These are phyloP conservation scores for Picochlorum sp. DNA, from an alignment of 139 green algal genomes.

Conservation along the genomic window DNA sequence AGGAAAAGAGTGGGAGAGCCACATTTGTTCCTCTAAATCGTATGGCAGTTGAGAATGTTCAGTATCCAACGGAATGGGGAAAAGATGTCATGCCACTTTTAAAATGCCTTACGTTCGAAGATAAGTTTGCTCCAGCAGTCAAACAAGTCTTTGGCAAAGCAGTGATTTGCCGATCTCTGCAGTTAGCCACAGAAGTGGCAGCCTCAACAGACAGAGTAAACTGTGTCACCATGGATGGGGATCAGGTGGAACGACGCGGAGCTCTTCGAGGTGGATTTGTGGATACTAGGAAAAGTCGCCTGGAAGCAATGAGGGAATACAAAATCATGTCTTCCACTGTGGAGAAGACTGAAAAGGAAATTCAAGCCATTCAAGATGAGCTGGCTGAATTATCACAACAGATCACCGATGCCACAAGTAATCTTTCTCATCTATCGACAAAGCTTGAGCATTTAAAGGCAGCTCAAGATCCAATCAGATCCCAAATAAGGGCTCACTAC, in stretches of 20 bases:
- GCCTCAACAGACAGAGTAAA: constrained; percentile 37
- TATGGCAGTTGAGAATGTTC: constrained; percentile 18
- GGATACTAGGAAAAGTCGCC: constrained; percentile 32
- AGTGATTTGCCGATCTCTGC: constrained; percentile 54
- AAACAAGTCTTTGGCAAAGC: constrained; percentile 65
- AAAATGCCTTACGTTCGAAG: constrained; percentile 55
- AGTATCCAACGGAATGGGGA: constrained; percentile 43
- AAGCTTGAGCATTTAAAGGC: constrained; percentile 13
- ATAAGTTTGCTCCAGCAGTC: constrained; percentile 46
- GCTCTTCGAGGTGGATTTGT: constrained; percentile 67
- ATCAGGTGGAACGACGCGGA: constrained; percentile 44
- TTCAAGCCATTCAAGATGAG: constrained; percentile 6
- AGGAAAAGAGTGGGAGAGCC: constrained; percentile 59
- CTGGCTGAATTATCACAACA: constrained; percentile 19
- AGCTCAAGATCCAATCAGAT: neutral
- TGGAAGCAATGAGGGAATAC: constrained; percentile 34
- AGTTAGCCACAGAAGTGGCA: constrained; percentile 41
- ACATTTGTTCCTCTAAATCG: constrained; percentile 93
- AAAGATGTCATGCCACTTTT: constrained; percentile 64
- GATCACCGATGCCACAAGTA: constrained; percentile 25
- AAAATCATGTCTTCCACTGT: constrained; percentile 19
- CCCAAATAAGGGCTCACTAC: constrained; percentile 16
- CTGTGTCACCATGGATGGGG: constrained; percentile 85
- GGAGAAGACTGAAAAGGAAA: neutral
- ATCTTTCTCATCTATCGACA: constrained; percentile 21